A percentile compares a stretch with the other conserved stretches of the same genome.
Conservation (phyloP, 2,329 filamentous ascomycete species). For the Madurella mycetomatis region DNA sequence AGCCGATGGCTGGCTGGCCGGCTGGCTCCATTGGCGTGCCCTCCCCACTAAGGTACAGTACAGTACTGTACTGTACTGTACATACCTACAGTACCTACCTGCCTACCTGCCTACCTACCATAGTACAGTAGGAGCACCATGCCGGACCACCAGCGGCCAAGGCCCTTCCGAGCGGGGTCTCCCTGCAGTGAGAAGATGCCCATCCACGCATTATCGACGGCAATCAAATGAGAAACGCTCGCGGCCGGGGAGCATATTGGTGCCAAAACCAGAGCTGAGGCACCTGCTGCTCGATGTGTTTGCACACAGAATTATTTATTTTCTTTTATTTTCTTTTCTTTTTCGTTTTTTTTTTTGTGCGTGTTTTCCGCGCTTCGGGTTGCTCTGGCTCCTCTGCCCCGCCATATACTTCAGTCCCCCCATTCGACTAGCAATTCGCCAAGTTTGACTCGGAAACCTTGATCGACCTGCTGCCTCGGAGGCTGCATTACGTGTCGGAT, state of each 20-base stretch:
- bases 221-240: neutral
- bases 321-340: too few species aligned
- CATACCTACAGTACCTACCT: neutral
- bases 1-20: slow-evolving; percentile 3
- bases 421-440: slow-evolving; percentile 2
- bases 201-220: neutral
- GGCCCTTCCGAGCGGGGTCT: neutral
- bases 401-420: too few species aligned
- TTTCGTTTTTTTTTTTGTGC: too few species aligned
- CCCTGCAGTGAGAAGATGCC: neutral
- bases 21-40: neutral
- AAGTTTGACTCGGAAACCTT: neutral
- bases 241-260: neutral
- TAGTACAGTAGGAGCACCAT: neutral
- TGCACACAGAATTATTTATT: too few species aligned
- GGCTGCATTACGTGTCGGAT: slow-evolving; percentile 12
- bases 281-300: neutral
- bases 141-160: neutral
- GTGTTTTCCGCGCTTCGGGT: neutral
- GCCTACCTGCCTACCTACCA: neutral
- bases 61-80: too few species aligned
- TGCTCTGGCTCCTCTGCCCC: neutral
- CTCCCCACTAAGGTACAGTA: neutral
- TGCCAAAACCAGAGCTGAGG: neutral
- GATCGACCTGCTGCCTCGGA: neutral